These are phyloP conservation scores for Rosa rugosa DNA, from an alignment of 306 rosid genomes.

Conservation along the genomic window DNA sequence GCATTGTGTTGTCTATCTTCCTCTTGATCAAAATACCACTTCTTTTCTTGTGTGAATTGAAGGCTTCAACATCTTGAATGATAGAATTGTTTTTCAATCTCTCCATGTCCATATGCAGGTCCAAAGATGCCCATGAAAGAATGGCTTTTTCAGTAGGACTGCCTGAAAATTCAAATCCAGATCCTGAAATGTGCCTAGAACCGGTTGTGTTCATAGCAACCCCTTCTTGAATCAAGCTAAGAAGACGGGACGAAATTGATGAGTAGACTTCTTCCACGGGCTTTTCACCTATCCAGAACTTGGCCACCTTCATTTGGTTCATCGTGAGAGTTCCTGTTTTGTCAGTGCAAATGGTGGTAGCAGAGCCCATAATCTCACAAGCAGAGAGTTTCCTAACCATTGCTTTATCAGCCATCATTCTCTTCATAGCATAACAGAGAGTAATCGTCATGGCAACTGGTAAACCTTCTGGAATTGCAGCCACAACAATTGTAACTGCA, in stretches of 20 bases:
- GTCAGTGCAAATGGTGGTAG: conserved; percentile 49
- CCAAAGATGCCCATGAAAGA: conserved; percentile 41
- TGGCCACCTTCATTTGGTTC: conserved; percentile 46
- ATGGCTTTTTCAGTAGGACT: conserved; percentile 62
- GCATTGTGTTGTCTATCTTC: conserved; percentile 23
- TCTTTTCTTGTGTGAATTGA: conserved; percentile 44
- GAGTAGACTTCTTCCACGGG: conserved; percentile 11
- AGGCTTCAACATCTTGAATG: conserved; percentile 33
- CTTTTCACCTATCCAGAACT: conserved; percentile 39
- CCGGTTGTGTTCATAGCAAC: conserved; percentile 53
- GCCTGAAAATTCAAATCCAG: conserved; percentile 35
- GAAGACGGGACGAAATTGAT: conserved; percentile 16
- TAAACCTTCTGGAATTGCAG: conserved; percentile 57
- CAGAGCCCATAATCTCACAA: conserved; percentile 55
- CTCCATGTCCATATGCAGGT: conserved; percentile 39
- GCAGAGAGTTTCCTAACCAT: conserved; percentile 53
- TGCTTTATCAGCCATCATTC: conserved; percentile 53
- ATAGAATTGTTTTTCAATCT: not conserved
- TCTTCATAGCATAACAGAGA: conserved; percentile 36
- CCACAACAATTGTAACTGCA: conserved; percentile 47
- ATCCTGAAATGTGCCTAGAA: conserved; percentile 7
- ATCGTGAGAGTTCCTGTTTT: conserved; percentile 54
- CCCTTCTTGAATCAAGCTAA: conserved; percentile 28
- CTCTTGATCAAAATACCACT: conserved; percentile 35
- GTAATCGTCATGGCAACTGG: conserved; percentile 14